These are phyloP conservation scores for Aspergillus pseudoglaucus DNA, from an alignment of 2,329 filamentous ascomycete genomes.

Conservation along the genomic window DNA sequence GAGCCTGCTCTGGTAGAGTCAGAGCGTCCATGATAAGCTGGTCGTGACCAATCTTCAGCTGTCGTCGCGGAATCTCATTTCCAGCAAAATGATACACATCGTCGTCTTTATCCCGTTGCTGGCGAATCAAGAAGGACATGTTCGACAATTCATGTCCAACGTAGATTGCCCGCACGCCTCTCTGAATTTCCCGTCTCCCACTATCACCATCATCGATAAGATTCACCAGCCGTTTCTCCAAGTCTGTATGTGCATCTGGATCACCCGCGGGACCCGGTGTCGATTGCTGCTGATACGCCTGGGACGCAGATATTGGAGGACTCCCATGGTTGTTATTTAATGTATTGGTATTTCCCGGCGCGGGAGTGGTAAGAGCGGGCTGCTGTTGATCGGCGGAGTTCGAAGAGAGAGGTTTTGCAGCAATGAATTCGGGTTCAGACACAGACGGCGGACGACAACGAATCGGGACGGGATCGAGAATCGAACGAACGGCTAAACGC, in stretches of 20 bases:
- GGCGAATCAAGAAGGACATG: constrained; percentile 49
- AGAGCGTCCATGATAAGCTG: constrained; percentile 45
- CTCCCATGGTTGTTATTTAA: constrained; percentile 9
- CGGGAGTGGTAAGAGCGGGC: constrained; percentile 2
- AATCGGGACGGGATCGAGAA: constrained; percentile 43
- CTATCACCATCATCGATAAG: constrained; percentile 46
- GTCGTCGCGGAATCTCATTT: constrained; percentile 38
- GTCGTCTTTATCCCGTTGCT: constrained; percentile 40
- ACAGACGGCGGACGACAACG: constrained; percentile 31
- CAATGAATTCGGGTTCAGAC: constrained; percentile 15
- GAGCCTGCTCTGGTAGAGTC: constrained; percentile 41
- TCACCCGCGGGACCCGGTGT: constrained; percentile 26
- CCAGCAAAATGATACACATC: constrained; percentile 40
- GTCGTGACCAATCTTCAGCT: constrained; percentile 39
- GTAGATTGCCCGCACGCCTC: constrained; percentile 46
- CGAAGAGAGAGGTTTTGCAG: constrained; percentile 15
- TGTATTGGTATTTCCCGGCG: constrained; percentile 1
- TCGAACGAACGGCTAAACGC: constrained; percentile 36
- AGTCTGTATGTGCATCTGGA: constrained; percentile 35
- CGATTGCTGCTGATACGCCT: constrained; percentile 18
- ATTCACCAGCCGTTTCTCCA: constrained; percentile 45
- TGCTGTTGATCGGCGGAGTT: constrained; percentile 9
- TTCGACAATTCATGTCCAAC: constrained; percentile 53
- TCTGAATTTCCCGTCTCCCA: constrained; percentile 42
- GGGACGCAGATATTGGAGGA: constrained; percentile 13